Conservation (phyloP, 768 basidiomycete genomes). For the Mycena polygramma region DNA sequence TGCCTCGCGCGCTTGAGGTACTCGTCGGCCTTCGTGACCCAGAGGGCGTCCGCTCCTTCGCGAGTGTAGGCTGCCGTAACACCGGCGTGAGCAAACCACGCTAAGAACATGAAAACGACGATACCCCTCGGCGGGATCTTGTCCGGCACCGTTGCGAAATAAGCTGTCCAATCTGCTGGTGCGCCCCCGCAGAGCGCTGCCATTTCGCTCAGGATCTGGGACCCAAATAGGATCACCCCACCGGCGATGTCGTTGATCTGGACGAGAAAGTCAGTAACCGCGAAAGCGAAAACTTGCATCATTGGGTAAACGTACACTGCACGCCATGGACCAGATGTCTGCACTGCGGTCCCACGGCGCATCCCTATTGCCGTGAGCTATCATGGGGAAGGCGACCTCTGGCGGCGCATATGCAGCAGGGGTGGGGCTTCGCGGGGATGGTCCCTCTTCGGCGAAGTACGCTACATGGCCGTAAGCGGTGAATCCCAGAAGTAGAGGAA, state of each 20-base stretch:
- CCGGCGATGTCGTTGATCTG: slow-evolving; percentile 5
- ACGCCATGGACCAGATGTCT: slow-evolving; percentile 5
- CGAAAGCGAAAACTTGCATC: not conserved
- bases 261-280: not conserved
- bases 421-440: not conserved
- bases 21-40: too few species aligned
- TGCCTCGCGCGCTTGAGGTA: too few species aligned
- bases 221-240: not conserved
- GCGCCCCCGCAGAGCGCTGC: too few species aligned
- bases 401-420: not conserved
- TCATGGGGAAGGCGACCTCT: not conserved
- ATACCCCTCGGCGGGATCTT: not conserved
- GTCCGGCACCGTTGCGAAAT: not conserved
- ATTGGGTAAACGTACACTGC: not conserved
- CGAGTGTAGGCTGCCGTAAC: too few species aligned
- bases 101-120: not conserved
- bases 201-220: too few species aligned
- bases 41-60: too few species aligned
- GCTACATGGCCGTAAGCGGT: not conserved
- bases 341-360: not conserved
- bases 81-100: too few species aligned
- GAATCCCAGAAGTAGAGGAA: not conserved
- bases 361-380: not conserved
- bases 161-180: too few species aligned
- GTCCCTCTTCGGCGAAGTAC: not conserved